Conservation (phyloP, 257 asterid genomes). For the Nicotiana tomentosiformis region DNA sequence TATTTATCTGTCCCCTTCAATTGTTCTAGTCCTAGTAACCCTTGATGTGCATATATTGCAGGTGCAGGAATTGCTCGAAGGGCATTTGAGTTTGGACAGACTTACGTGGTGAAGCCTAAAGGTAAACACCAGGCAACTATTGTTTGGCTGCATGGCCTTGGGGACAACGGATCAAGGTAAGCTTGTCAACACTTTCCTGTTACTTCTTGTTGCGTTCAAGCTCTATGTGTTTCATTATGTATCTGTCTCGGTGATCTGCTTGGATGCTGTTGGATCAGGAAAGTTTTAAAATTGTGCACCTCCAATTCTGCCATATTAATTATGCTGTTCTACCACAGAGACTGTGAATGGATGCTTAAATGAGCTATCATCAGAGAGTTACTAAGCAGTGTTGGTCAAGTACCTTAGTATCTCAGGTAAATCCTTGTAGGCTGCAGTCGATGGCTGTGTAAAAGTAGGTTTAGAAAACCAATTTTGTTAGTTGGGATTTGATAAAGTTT, state of each 20-base stretch:
- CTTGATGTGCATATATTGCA: slow-evolving; percentile 20
- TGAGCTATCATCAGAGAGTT: not conserved
- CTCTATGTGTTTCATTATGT: not conserved
- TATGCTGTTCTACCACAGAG: not conserved
- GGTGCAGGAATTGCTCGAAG: slow-evolving; percentile 50
- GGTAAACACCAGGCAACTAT: slow-evolving; percentile 82
- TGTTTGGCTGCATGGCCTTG: slow-evolving; percentile 91
- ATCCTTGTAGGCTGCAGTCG: slow-evolving; percentile 13
- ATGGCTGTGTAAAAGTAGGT: not conserved
- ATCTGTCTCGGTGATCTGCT: not conserved
- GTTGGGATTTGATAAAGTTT: too few species aligned
- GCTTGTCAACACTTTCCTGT: not conserved
- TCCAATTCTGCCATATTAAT: not conserved
- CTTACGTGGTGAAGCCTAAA: slow-evolving; percentile 76
- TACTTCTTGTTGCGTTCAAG: not conserved
- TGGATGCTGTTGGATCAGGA: slow-evolving; percentile 1
- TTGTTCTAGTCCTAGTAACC: slow-evolving; percentile 10
- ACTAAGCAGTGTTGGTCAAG: slow-evolving; percentile 23
- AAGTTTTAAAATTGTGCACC: not conserved
- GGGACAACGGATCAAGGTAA: slow-evolving; percentile 79
- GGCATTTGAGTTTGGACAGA: slow-evolving; percentile 67
- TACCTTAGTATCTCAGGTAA: slow-evolving; percentile 26
- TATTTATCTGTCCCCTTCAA: not conserved
- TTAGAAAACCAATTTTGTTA: not conserved
- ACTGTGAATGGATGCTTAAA: not conserved